phyloP scores from a whole-genome alignment of 352 stramenopile genomes.

The Pythium periplocum region DNA sequence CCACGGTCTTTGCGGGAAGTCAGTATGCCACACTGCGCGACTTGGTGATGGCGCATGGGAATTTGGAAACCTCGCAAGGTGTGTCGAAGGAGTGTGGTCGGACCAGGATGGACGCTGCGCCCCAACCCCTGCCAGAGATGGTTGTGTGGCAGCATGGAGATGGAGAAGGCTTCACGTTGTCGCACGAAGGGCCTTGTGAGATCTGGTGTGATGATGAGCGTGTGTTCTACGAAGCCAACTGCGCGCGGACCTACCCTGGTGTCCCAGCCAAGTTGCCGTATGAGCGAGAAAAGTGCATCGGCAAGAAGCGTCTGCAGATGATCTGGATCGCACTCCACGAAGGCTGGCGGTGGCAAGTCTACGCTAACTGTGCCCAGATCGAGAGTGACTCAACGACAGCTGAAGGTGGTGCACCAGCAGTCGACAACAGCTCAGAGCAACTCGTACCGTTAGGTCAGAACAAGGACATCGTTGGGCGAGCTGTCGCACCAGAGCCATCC shows the following conservation, averaged over 20 bases:
- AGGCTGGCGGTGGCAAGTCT: conserved; percentile 21
- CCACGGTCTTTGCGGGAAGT: conserved; percentile 10
- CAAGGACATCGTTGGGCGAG: no score
- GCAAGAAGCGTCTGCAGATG: conserved; percentile 18
- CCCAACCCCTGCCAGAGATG: conserved; percentile 10
- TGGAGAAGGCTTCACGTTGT: conserved; percentile 20
- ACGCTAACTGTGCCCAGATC: conserved; percentile 24
- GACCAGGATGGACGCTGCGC: conserved; percentile 6
- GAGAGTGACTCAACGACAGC: not conserved
- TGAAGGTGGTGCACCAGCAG: no score
- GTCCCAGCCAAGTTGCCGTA: conserved; percentile 13
- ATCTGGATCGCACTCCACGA: conserved; percentile 30
- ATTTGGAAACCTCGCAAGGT: not conserved
- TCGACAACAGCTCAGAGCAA: no score
- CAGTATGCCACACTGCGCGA: conserved; percentile 14
- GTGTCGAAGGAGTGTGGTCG: conserved; percentile 13
- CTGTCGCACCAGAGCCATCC: no score
- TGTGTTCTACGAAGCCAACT: conserved; percentile 16
- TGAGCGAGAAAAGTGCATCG: conserved; percentile 19
- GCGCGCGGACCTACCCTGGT: conserved; percentile 9
- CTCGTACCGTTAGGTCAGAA: no score
- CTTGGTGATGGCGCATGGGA: conserved; percentile 17
- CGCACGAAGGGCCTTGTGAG: conserved; percentile 21
- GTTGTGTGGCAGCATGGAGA: conserved; percentile 19
- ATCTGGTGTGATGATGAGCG: conserved; percentile 19